These are phyloP conservation scores for Oryza australiensis DNA, from an alignment of 176 grass and related monocot species.

Conservation along the genomic window DNA sequence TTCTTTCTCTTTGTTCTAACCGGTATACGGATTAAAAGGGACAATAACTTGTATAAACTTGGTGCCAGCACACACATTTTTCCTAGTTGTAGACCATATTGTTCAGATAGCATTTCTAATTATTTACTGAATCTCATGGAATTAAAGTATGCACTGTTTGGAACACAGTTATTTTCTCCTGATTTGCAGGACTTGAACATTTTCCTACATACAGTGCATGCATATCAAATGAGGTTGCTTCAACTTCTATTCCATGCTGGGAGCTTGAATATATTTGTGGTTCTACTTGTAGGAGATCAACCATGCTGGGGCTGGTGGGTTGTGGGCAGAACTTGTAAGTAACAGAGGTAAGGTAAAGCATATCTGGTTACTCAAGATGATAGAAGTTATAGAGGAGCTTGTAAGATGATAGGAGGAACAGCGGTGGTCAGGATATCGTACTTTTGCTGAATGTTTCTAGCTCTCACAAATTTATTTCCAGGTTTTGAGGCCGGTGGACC, in stretches of 20 bases:
- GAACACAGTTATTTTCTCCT: background rate
- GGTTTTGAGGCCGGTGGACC: conserved; percentile 89
- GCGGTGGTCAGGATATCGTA: background rate
- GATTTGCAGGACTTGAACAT: background rate
- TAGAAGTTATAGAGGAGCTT: background rate
- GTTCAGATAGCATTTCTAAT: background rate
- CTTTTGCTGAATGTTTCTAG: conserved; percentile 3
- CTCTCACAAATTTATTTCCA: conserved; percentile 35
- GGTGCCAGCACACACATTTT: background rate
- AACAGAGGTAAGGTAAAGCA: conserved; percentile 68
- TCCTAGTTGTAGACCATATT: background rate
- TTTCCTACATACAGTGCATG: background rate
- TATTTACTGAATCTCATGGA: background rate
- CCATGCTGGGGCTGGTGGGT: conserved; percentile 89
- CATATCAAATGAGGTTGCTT: background rate
- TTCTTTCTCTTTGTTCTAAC: background rate
- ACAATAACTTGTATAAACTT: background rate
- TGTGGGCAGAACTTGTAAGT: conserved; percentile 92
- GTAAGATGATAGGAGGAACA: background rate
- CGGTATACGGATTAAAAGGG: background rate
- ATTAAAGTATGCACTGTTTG: background rate
- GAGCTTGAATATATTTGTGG: background rate
- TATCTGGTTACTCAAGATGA: background rate
- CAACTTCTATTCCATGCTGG: background rate
- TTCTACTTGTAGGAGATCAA: conserved; percentile 75